Percentiles rank a stretch among this genome's conserved stretches.
phyloP scores from a whole-genome alignment of 306 rosid genomes.

The Malus asiatica region DNA sequence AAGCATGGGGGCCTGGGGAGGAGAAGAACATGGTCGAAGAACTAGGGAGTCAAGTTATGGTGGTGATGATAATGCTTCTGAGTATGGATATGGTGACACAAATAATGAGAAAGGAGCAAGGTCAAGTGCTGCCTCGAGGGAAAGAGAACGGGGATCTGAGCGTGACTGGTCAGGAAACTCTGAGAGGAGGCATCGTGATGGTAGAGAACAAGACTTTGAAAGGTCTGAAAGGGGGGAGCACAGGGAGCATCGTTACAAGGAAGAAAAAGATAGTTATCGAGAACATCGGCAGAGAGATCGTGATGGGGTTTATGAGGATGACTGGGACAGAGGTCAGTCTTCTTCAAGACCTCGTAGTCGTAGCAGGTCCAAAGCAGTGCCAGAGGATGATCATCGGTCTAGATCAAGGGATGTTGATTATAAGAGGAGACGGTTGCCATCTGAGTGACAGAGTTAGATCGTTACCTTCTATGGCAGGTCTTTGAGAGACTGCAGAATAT shows the following conservation, averaged over 20 bases:
- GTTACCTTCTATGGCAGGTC: not conserved
- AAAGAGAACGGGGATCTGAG: constrained; percentile 39
- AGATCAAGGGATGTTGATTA: constrained; percentile 44
- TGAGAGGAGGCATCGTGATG: constrained; percentile 45
- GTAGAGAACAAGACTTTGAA: constrained; percentile 36
- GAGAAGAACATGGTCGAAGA: constrained; percentile 36
- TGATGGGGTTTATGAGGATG: constrained; percentile 35
- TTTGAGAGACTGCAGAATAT: constrained; percentile 5
- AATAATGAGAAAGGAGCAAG: constrained; percentile 31
- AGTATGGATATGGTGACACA: constrained; percentile 37
- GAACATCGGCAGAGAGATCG: constrained; percentile 41
- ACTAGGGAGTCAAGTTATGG: constrained; percentile 44
- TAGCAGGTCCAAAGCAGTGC: constrained; percentile 31
- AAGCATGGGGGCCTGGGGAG: constrained; percentile 41
- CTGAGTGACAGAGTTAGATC: constrained; percentile 21
- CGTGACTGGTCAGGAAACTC: constrained; percentile 37
- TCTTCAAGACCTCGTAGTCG: constrained; percentile 37
- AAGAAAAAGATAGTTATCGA: constrained; percentile 31
- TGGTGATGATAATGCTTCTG: constrained; percentile 42
- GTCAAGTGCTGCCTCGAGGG: constrained; percentile 30
- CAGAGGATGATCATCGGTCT: constrained; percentile 37
- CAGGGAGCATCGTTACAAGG: constrained; percentile 35
- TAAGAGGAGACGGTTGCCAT: constrained; percentile 38
- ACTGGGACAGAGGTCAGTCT: constrained; percentile 40
- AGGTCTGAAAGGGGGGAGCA: constrained; percentile 28